These are phyloP conservation scores for Bimuria novae-zelandiae DNA, from an alignment of 2,329 filamentous ascomycete species.

Conservation along the genomic window DNA sequence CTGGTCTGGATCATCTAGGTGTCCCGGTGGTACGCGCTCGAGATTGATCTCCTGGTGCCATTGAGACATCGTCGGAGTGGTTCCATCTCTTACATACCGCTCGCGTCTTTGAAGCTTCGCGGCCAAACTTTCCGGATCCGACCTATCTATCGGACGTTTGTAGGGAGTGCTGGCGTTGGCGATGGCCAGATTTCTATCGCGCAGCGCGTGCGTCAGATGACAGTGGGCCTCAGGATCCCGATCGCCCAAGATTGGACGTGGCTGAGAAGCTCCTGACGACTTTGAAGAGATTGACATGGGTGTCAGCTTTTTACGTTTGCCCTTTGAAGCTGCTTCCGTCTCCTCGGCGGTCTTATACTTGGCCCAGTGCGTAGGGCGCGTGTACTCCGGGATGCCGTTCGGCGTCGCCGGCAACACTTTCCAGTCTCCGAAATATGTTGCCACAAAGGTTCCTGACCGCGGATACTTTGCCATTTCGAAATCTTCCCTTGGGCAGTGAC, in stretches of 20 bases:
- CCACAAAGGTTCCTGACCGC: conserved; percentile 6
- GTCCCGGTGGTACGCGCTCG: not conserved
- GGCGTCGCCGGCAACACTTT: conserved; percentile 16
- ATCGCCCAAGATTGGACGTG: not conserved
- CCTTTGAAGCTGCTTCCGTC: conserved; percentile 7
- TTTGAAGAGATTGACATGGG: not conserved
- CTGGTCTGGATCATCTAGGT: not conserved
- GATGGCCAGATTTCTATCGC: not conserved
- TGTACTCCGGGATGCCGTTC: not conserved
- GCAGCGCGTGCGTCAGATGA: not conserved
- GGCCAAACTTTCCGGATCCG: not conserved
- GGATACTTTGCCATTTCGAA: not conserved
- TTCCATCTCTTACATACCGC: not conserved
- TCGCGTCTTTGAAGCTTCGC: not conserved
- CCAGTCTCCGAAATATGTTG: conserved; percentile 24
- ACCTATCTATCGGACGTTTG: not conserved
- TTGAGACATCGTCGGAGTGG: not conserved
- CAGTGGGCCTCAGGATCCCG: not conserved
- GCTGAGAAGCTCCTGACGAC: not conserved
- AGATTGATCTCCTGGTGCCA: not conserved
- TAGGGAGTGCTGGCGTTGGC: not conserved
- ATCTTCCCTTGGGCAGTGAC: conserved; percentile 6
- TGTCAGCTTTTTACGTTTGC: conserved; percentile 5
- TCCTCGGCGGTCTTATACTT: conserved; percentile 20
- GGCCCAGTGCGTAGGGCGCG: conserved; percentile 19